Base-by-base conservation (phyloP, 768 basidiomycete genomes). In the Russula earlei region DNA sequence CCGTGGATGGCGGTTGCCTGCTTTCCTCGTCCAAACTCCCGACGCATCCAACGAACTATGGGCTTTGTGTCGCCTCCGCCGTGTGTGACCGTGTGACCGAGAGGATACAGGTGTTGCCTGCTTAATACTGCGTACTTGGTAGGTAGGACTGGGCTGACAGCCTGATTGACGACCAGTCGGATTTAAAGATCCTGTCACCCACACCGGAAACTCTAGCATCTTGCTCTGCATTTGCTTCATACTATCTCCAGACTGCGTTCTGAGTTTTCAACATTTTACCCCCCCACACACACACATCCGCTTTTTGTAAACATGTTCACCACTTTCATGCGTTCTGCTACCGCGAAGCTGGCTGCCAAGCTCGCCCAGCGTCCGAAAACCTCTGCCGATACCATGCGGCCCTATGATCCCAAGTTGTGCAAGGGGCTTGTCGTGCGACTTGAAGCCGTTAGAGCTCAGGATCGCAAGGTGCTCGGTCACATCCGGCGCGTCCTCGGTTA, bases 221-320 rank as follows among this genome's bases (percentile, higher is more conserved):
- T 38, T 38, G 38, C n/a, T 15, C 3, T 38, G 38, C 38, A 19
- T 19, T 38, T 38, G 38, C 38, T 38, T 38, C 38, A 38, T 19
- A 38, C n/a, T n/a, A n/a, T n/a, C n/a, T n/a, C n/a, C n/a, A n/a
- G n/a, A n/a, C n/a, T 38, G 3, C n/a, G 15, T n/a, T 38, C 17
- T n/a, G 4, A 19, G 10, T 11, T 44, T 36, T 25, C 22, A 12
- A 44, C 5, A n/a, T n/a, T n/a, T n/a, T n/a, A n/a, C n/a, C n/a
- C 17, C 7, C n/a, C 11, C 40, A n/a, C n/a, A n/a, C 40, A 41
- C 40, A 33, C 19, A 41, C 43, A 44, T 20, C n/a, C n/a, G 20
- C 22, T 24, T 29, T 37, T 33, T 42, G 6, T 14, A 37, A 50
- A 37, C 42, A 56, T 50, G 48, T 56, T 56, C 27, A 50, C 36